These are phyloP conservation scores for Phytopythium delawarense DNA, from an alignment of 352 stramenopile genomes.

Conservation along the genomic window DNA sequence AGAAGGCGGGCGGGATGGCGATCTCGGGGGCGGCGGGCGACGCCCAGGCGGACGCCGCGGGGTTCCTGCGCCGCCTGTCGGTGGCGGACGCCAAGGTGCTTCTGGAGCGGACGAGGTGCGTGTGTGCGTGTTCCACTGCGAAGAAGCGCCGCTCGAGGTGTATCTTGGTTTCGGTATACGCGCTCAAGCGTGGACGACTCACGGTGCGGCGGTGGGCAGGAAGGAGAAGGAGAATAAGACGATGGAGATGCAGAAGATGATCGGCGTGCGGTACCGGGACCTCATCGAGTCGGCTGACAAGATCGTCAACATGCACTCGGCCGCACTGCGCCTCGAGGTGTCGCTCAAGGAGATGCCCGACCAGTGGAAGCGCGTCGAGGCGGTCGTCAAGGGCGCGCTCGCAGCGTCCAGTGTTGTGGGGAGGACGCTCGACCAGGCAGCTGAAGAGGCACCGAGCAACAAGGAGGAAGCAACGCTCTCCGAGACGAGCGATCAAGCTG, in stretches of 20 bases:
- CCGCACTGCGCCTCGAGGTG: constrained; percentile 69
- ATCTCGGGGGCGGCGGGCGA: constrained; percentile 8
- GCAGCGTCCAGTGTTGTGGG: neutral
- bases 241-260: constrained; percentile 92
- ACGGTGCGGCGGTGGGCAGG: constrained; percentile 13
- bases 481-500: constrained; percentile 21
- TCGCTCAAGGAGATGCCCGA: constrained; percentile 83
- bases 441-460: neutral
- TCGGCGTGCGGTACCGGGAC: constrained; percentile 89
- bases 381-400: constrained; percentile 27
- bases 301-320: constrained; percentile 91
- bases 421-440: neutral
- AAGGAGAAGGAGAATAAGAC: constrained; percentile 87
- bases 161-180: neutral
- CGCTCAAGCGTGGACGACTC: neutral
- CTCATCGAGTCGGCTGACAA: constrained; percentile 92
- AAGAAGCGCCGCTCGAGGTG: neutral
- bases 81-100: constrained; percentile 82
- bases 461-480: neutral
- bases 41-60: constrained; percentile 21
- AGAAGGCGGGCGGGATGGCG: neutral
- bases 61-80: constrained; percentile 75
- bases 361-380: constrained; percentile 73
- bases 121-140: neutral
- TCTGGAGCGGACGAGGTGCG: constrained; percentile 68